These are phyloP conservation scores for Escovopsis sp. DNA, from an alignment of 2,329 filamentous ascomycete species.

Conservation along the genomic window DNA sequence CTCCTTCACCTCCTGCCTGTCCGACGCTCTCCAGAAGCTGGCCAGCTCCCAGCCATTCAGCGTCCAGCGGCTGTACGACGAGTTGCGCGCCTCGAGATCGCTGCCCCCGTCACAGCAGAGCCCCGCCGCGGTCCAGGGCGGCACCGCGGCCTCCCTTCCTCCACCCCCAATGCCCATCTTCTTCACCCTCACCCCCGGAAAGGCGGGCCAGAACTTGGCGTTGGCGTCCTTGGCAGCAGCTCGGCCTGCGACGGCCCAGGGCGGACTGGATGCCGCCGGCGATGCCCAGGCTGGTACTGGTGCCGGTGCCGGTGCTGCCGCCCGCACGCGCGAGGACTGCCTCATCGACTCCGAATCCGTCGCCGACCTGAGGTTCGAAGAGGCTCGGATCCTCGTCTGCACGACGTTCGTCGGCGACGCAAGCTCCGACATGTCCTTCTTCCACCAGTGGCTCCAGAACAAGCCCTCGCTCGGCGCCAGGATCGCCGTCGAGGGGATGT, in stretches of 20 bases:
- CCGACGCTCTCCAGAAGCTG: conserved; percentile 39
- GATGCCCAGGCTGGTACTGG: conserved; percentile 12
- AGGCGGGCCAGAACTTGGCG: conserved; percentile 32
- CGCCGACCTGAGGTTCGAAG: conserved; percentile 43
- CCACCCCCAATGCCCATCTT: conserved; percentile 30
- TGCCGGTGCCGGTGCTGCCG: too few species aligned
- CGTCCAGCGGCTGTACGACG: conserved; percentile 40
- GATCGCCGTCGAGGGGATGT: conserved; percentile 52
- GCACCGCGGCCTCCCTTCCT: conserved; percentile 13
- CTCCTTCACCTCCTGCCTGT: conserved; percentile 43
- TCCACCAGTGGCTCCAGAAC: conserved; percentile 50
- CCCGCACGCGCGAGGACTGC: conserved; percentile 19
- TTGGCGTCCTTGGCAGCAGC: conserved; percentile 30
- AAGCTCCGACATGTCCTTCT: conserved; percentile 49
- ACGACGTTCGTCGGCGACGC: conserved; percentile 52
- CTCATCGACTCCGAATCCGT: conserved; percentile 32
- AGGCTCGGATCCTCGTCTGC: conserved; percentile 47
- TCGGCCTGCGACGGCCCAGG: conserved; percentile 13
- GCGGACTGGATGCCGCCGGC: conserved; percentile 12
- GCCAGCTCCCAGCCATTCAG: conserved; percentile 39
- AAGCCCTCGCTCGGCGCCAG: conserved; percentile 39
- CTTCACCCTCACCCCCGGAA: conserved; percentile 40
- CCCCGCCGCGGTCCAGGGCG: conserved; percentile 28
- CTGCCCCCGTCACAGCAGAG: conserved; percentile 27
- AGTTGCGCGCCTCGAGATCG: conserved; percentile 31